Evolutionary conservation across 371 early-diverging fungal species (phyloP).

Genomic region (Mucor piriformis): DNA sequence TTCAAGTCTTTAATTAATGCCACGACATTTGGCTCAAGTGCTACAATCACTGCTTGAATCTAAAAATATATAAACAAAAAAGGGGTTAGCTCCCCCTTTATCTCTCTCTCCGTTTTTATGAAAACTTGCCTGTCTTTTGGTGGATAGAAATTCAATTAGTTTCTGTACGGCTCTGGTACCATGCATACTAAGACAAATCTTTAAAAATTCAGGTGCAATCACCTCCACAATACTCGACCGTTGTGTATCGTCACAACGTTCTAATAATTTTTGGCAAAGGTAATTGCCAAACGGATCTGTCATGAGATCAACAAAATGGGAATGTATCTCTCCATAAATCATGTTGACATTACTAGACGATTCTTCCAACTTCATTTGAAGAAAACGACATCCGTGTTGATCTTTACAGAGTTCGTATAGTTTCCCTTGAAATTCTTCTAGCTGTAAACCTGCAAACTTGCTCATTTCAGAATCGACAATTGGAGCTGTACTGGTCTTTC

Average conservation of each 20-base stretch:
- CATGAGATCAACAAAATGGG: conserved; percentile 82
- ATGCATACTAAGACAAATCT: conserved; percentile 91
- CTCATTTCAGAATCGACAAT: neutral
- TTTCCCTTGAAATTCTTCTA: conserved; percentile 74
- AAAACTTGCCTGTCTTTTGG: conserved; percentile 59
- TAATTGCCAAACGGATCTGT: conserved; percentile 95
- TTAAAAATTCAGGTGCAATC: conserved; percentile 74
- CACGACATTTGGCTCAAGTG: conserved; percentile 80
- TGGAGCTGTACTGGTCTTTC: too few relatives aligned
- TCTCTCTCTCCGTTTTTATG: too few relatives aligned
- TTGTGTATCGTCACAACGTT: conserved; percentile 77
- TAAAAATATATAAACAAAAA: conserved; percentile 23
- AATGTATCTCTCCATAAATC: conserved; percentile 76
- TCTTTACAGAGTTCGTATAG: conserved; percentile 84
- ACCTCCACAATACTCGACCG: conserved; percentile 70
- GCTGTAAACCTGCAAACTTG: conserved; percentile 62
- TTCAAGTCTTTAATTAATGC: conserved; percentile 93
- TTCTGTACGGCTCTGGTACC: conserved; percentile 97
- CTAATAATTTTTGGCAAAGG: conserved; percentile 87
- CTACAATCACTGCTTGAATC: conserved; percentile 70
- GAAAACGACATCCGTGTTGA: conserved; percentile 88
- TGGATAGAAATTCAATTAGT: conserved; percentile 83
- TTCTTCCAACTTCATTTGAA: conserved; percentile 81
- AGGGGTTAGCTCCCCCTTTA: neutral
- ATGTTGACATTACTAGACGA: conserved; percentile 35